Evolutionary conservation across 495 filamentous ascomycete species (phyloP).

Genomic region (Pseudomonodictys pantanalensis): DNA sequence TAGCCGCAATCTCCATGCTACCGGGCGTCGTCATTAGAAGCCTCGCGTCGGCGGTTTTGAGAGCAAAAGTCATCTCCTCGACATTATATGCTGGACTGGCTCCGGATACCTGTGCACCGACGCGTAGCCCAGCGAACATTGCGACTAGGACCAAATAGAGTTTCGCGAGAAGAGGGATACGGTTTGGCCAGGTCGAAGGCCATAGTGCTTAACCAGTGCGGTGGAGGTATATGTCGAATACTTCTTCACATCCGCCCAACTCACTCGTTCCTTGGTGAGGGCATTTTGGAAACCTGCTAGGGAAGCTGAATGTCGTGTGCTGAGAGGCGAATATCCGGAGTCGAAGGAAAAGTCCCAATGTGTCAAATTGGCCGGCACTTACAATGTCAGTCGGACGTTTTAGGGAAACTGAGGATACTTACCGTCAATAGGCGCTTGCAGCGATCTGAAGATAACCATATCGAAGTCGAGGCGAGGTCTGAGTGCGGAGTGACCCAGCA

Average conservation of each 20-base stretch:
- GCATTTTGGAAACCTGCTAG: constrained; percentile 56
- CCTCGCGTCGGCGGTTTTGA: constrained; percentile 52
- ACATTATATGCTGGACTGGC: constrained; percentile 59
- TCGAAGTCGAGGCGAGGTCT: no score
- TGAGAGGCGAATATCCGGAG: constrained; percentile 48
- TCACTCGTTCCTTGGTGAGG: constrained; percentile 54
- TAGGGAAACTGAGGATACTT: no score
- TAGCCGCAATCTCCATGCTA: constrained; percentile 49
- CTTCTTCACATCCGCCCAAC: constrained; percentile 51
- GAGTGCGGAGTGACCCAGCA: no score
- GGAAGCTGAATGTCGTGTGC: constrained; percentile 35
- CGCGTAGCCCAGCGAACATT: constrained; percentile 54
- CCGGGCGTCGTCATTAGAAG: constrained; percentile 56
- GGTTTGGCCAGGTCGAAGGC: constrained; percentile 48
- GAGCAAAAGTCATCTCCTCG: constrained; percentile 61
- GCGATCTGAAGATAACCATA: no score
- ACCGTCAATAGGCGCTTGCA: no score
- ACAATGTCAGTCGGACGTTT: no score
- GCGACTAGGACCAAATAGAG: constrained; percentile 60
- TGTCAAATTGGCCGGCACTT: constrained; percentile 54
- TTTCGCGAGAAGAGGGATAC: constrained; percentile 58
- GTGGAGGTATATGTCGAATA: constrained; percentile 56
- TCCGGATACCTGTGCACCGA: constrained; percentile 52
- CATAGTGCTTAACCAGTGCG: constrained; percentile 52
- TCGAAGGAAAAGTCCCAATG: constrained; percentile 63